Base-by-base conservation (phyloP, 768 basidiomycete species). In the Boletales sp. region DNA sequence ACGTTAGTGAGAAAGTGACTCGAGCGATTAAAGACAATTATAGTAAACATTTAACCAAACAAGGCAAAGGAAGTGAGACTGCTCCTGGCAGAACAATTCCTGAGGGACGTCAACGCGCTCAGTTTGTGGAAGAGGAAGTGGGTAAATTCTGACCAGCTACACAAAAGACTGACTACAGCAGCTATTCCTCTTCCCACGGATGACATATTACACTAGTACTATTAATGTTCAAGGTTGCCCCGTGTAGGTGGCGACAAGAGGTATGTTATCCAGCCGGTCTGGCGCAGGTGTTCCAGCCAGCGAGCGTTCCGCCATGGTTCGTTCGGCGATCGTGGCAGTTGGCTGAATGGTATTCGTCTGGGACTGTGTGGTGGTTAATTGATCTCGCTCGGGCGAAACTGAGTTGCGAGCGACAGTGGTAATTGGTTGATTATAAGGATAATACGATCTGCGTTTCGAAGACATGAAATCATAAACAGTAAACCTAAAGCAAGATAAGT, bases 381-480 rank as follows among this genome's bases (percentile, higher is more conserved):
- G 67, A 18, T 72, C 67, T 51, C 42, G 59, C 39, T 63, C 62
- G 7, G 41, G 62, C 14, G 69, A 63, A 8, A 60, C 66, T 13
- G 68, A 58, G 37, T 43, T 44, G 28, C 66, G 65, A 32, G 62
- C 62, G 18, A 69, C 59, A 18, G 65, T 58, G 33, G 67, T 57
- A 57, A 79, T 68, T 40, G 84, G 82, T 58, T 89, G 83, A 61
- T 88, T 90, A 55, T 90, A 85, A 38, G 89, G 90, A 66, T 95
- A 95, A 64, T 96, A 94, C 21, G 92, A 90, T 65, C 79, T 76
- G 42, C 92, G 81, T 57, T 80, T 74, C 50, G 84, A 83, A 57
- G 72, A 76, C 46, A 75, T 76, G 69, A 88, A 94, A 71, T 97
- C 91, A 62, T 94, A 96, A 5, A 89, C 75, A 40, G 87, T 90